Percentiles rank a stretch among this genome's conserved stretches.
These are phyloP conservation scores for Ophiocordyceps sinensis DNA, from an alignment of 2,329 filamentous ascomycete genomes.

Conservation along the genomic window DNA sequence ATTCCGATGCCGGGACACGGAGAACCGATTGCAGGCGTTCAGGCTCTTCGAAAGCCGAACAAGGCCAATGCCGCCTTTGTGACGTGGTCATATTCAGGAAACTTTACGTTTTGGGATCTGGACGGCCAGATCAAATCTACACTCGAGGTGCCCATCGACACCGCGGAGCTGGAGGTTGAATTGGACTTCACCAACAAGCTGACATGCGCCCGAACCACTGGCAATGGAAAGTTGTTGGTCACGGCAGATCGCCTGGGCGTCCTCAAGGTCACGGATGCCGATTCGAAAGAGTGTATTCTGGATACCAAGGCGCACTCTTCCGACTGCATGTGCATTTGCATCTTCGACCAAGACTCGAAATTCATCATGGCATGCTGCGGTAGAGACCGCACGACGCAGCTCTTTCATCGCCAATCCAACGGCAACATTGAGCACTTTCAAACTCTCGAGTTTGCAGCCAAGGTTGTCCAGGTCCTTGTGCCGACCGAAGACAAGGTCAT, in stretches of 20 bases:
- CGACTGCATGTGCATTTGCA: conserved; percentile 69
- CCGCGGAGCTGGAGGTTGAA: conserved; percentile 33
- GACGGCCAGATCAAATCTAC: conserved; percentile 54
- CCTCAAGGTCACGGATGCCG: conserved; percentile 52
- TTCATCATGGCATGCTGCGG: conserved; percentile 70
- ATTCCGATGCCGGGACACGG: conserved; percentile 48
- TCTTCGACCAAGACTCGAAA: conserved; percentile 47
- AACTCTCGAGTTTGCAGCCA: conserved; percentile 83
- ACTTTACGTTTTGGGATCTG: conserved; percentile 68
- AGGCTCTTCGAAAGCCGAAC: conserved; percentile 46
- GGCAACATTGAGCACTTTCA: conserved; percentile 65
- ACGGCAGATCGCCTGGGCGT: conserved; percentile 81
- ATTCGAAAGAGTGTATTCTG: conserved; percentile 45
- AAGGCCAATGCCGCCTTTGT: conserved; percentile 57
- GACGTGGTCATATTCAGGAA: conserved; percentile 76
- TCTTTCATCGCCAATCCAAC: conserved; percentile 52
- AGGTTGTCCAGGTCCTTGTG: conserved; percentile 60
- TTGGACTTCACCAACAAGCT: conserved; percentile 43
- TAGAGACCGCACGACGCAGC: conserved; percentile 79
- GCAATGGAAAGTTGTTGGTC: conserved; percentile 52
- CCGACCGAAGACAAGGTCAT: conserved; percentile 64
- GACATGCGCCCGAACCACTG: conserved; percentile 43
- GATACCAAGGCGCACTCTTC: conserved; percentile 76
- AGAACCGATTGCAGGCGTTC: conserved; percentile 59
- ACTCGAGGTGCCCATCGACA: conserved; percentile 56